These are phyloP conservation scores for Pezicula neosporulosa DNA, from an alignment of 2,329 filamentous ascomycete species.

Conservation along the genomic window DNA sequence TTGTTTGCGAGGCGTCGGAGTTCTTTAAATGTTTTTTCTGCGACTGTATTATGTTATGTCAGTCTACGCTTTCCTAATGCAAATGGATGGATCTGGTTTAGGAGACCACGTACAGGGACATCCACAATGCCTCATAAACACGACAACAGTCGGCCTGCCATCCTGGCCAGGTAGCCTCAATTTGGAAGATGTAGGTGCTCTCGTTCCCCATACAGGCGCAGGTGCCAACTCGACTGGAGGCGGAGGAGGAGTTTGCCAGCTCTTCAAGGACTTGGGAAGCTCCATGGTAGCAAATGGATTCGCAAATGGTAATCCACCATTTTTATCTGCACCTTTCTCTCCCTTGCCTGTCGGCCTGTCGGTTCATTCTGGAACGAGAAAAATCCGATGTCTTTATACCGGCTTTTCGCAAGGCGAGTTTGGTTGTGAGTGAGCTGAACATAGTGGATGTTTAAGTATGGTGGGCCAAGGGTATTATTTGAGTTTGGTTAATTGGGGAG, in stretches of 20 bases:
- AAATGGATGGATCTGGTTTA: not conserved
- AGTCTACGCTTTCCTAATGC: not conserved
- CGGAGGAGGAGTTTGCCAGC: slow-evolving; percentile 24
- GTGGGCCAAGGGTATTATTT: too few relatives aligned
- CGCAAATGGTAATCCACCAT: slow-evolving; percentile 13
- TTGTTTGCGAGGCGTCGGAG: slow-evolving; percentile 51
- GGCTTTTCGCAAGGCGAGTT: slow-evolving; percentile 27
- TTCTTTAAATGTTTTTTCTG: slow-evolving; percentile 61
- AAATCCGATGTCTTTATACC: slow-evolving; percentile 22
- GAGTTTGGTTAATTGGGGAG: not conserved
- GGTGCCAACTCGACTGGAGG: slow-evolving; percentile 21
- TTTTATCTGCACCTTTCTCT: slow-evolving; percentile 12
- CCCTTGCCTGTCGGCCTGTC: slow-evolving; percentile 4
- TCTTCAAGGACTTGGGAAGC: slow-evolving; percentile 23
- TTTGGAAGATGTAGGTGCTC: slow-evolving; percentile 18
- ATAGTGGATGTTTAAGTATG: slow-evolving; percentile 9
- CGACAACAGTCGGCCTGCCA: slow-evolving; percentile 54
- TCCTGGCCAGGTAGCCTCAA: slow-evolving; percentile 41
- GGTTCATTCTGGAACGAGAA: slow-evolving; percentile 12
- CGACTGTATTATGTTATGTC: slow-evolving; percentile 42
- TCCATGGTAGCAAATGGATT: slow-evolving; percentile 25
- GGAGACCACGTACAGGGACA: slow-evolving; percentile 60
- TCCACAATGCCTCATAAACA: slow-evolving; percentile 70
- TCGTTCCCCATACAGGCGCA: slow-evolving; percentile 18
- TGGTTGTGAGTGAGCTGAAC: slow-evolving; percentile 27